Percentiles rank a stretch among this genome's conserved stretches.
phyloP scores from a whole-genome alignment of 1,284 basidiomycete species.

The Phellopilus nigrolimitatus region DNA sequence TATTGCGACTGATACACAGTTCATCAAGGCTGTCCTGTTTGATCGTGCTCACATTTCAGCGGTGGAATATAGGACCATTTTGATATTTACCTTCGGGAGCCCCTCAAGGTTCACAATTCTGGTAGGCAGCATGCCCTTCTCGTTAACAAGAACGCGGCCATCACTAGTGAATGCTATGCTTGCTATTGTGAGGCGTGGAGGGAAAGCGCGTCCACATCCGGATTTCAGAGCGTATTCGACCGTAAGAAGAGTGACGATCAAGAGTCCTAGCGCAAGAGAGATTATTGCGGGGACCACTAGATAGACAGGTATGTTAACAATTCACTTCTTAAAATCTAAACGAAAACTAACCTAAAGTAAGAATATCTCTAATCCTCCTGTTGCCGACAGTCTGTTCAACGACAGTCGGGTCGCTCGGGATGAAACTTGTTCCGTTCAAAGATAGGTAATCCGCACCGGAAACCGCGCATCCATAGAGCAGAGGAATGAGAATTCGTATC shows the following conservation, averaged over 20 bases:
- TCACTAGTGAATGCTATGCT: slow-evolving; percentile 17
- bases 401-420: background rate
- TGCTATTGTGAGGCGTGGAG: slow-evolving; percentile 6
- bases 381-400: background rate
- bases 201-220: background rate
- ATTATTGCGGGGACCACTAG: slow-evolving; percentile 2
- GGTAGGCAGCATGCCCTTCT: slow-evolving; percentile 15
- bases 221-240: background rate
- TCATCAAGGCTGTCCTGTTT: slow-evolving; percentile 17
- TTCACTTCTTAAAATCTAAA: background rate
- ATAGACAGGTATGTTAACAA: background rate
- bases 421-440: background rate
- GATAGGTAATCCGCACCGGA: slow-evolving; percentile 3
- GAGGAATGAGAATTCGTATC: slow-evolving; percentile 1
- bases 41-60: no score
- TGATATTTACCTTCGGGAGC: slow-evolving; percentile 9
- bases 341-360: slow-evolving; percentile 6
- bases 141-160: slow-evolving; percentile 16
- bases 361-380: background rate
- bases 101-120: slow-evolving; percentile 14
- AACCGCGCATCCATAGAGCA: slow-evolving; percentile 3
- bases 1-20: slow-evolving; percentile 4
- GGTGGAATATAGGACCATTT: background rate
- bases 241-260: background rate
- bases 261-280: background rate